phyloP scores from a whole-genome alignment of 1,139 yeast genomes.

The Blastobotrys aristatus region DNA sequence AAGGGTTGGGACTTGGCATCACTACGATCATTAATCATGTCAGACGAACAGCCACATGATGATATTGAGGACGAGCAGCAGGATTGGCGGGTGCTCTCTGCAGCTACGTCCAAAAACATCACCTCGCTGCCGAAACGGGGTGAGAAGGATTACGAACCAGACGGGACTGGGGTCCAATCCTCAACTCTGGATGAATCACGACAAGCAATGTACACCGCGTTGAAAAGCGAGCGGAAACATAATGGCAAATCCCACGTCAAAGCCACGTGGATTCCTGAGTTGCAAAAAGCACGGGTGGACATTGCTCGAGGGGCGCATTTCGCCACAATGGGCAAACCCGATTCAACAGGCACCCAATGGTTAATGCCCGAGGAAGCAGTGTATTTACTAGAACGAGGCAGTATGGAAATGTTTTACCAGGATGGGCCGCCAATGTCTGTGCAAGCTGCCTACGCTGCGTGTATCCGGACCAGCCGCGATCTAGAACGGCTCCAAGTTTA shows the following conservation, averaged over 20 bases:
- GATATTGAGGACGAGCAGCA: conserved; percentile 5
- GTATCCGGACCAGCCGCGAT: conserved; percentile 42
- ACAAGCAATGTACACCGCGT: conserved; percentile 67
- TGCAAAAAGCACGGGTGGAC: conserved; percentile 44
- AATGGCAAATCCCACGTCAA: conserved; percentile 35
- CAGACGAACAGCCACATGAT: neutral
- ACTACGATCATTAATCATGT: no score
- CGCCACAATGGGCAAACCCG: conserved; percentile 65
- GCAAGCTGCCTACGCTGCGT: conserved; percentile 58
- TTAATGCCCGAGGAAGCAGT: conserved; percentile 64
- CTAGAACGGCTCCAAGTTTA: conserved; percentile 65
- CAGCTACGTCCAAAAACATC: neutral
- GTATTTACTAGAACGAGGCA: conserved; percentile 80
- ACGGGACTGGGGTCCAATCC: conserved; percentile 61
- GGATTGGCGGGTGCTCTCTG: conserved; percentile 2
- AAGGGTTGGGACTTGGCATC: no score
- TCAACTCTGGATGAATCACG: conserved; percentile 51
- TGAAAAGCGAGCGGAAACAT: conserved; percentile 56
- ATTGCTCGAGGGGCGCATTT: conserved; percentile 70
- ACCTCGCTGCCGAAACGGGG: conserved; percentile 57
- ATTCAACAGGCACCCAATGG: conserved; percentile 44
- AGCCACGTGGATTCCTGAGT: conserved; percentile 45
- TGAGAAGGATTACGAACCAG: conserved; percentile 84
- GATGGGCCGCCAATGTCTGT: conserved; percentile 46
- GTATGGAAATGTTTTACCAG: conserved; percentile 50